Base-by-base conservation (phyloP, 345 rosid species). In the Fremontodendron californicum region DNA sequence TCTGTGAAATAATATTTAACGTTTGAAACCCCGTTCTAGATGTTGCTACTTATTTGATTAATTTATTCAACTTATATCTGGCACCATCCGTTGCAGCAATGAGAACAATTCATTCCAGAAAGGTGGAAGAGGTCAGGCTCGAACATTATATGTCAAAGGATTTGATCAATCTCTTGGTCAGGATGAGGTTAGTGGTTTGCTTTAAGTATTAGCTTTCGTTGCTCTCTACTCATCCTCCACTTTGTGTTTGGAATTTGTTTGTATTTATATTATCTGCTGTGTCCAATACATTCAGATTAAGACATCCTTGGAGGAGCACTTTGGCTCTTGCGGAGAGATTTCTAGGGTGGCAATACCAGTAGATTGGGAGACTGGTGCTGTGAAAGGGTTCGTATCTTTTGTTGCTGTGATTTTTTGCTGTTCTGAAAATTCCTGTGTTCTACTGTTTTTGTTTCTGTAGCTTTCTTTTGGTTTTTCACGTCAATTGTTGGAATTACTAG, bases 281-380 rank as follows among this genome's bases (percentile, higher is more conserved):
- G 4, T 49, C n/a, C 21, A 3, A 37, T 69, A 52, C 72, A 35
- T 65, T 42, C 90, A 92, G 96, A 81, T 89, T 74, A 92, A 82
- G 80, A 60, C 29, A 19, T 37, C 89, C 46, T 83, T 96, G 76
- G 73, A 54, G 27, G 88, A 86, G 52, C 98, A 88, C 79, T 96
- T 96, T 57, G 84, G 85, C 37, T 67, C 84, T 18, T 96, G 99
- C 65, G 99, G 99, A 11, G 91, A 88, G 77, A 82, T 92, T 62
- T 16, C 85, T 31, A 86, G 87, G 81, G 72, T 94, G 48, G 78
- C 92, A 5, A 64, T 94, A 54, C 98, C 99, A 10, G 52, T 39
- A 23, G 98, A 96, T 79, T 78, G 86, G 70, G 96, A 91, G 7
- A 89, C 85, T 51, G 97, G 97, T 35, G 72, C 75, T 54, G 68